Conservation (phyloP, 805 yeast species). For the Teunomyces barrocoloradensis region DNA sequence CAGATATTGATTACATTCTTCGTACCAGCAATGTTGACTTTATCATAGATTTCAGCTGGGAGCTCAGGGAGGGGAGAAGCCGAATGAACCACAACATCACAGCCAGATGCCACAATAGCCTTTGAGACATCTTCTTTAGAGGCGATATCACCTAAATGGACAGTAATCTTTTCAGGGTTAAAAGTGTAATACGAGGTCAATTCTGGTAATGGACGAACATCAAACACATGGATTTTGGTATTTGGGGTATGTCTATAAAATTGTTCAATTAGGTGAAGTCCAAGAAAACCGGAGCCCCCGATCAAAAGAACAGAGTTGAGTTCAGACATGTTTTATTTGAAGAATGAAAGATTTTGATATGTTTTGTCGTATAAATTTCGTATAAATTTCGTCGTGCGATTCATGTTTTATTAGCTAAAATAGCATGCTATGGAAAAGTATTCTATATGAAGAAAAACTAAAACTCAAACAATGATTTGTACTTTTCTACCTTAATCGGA, state of each 20-base stretch:
- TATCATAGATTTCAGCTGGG: slow-evolving; percentile 68
- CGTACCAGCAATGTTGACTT: slow-evolving; percentile 92
- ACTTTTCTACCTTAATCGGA: slow-evolving; percentile 23
- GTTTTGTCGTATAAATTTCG: slow-evolving; percentile 1
- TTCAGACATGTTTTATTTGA: slow-evolving; percentile 8
- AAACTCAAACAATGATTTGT: slow-evolving; percentile 22
- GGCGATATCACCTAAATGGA: slow-evolving; percentile 84
- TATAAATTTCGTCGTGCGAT: slow-evolving; percentile 1
- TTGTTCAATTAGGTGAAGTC: slow-evolving; percentile 86
- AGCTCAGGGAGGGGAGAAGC: slow-evolving; percentile 96
- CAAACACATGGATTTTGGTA: slow-evolving; percentile 82
- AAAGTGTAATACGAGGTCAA: slow-evolving; percentile 75
- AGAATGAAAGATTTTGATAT: not conserved
- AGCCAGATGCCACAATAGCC: slow-evolving; percentile 58
- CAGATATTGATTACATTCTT: slow-evolving; percentile 66
- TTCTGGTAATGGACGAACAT: slow-evolving; percentile 84
- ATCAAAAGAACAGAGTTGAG: slow-evolving; percentile 68
- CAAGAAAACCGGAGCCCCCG: slow-evolving; percentile 97
- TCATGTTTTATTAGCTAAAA: not conserved
- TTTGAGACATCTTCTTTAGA: slow-evolving; percentile 60
- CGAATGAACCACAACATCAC: slow-evolving; percentile 84
- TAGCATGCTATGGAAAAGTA: not conserved
- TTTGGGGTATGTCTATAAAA: slow-evolving; percentile 63
- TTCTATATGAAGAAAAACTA: not conserved
- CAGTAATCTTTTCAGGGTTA: slow-evolving; percentile 52